Conservation (phyloP, 176 grass and related monocot genomes). For the Lolium multiflorum region DNA sequence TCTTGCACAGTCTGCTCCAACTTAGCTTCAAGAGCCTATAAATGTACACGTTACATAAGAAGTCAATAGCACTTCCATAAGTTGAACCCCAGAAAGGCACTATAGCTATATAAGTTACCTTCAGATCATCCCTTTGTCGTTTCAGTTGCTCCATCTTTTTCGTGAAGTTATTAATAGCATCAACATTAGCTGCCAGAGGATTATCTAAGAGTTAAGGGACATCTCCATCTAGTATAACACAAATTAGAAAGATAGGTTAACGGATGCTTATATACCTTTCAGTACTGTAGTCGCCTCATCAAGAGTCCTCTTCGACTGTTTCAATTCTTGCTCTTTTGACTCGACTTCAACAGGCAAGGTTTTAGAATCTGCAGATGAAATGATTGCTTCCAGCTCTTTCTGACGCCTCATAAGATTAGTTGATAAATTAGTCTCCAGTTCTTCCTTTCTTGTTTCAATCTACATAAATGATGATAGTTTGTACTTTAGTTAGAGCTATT, state of each 20-base stretch:
- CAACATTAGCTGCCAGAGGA: constrained; percentile 59
- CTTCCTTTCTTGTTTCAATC: constrained; percentile 98
- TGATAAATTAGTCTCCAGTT: constrained; percentile 94
- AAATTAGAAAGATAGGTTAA: constrained; percentile 23
- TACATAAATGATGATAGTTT: constrained; percentile 31
- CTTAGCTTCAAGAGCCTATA: constrained; percentile 71
- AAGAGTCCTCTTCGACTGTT: constrained; percentile 71
- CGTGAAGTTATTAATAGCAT: constrained; percentile 65
- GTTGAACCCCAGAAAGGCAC: constrained; percentile 1
- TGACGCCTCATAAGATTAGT: constrained; percentile 94
- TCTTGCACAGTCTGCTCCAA: constrained; percentile 84
- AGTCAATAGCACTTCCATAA: constrained; percentile 28
- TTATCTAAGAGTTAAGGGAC: constrained; percentile 18
- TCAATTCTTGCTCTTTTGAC: constrained; percentile 78
- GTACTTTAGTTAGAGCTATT: constrained; percentile 17
- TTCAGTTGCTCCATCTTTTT: constrained; percentile 73
- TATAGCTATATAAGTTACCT: constrained; percentile 52
- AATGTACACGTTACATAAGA: constrained; percentile 31
- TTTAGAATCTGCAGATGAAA: constrained; percentile 85
- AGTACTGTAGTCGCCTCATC: constrained; percentile 77
- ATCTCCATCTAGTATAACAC: constrained; percentile 10
- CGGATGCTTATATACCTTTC: constrained; percentile 57
- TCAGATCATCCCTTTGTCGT: constrained; percentile 77
- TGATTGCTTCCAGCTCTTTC: constrained; percentile 91
- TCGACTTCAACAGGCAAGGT: constrained; percentile 69